A percentile compares a stretch with the other conserved stretches of the same genome.
Conservation (phyloP, 2,329 filamentous ascomycete species). For the Didymosphaeria variabile region DNA sequence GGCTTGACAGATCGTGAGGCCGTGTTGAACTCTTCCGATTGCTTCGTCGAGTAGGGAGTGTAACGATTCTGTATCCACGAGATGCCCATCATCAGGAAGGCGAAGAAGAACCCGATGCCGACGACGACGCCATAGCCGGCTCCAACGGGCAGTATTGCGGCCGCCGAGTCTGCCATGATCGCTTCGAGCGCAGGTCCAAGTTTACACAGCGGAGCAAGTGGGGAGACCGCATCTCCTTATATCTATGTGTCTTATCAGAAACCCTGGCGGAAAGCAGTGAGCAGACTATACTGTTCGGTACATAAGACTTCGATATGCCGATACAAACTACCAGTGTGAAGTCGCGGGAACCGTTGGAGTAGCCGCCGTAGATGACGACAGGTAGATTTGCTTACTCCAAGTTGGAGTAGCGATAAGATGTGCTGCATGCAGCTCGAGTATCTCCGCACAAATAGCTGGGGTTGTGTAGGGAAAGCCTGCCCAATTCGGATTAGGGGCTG, state of each 20-base stretch:
- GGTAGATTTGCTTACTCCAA: background rate
- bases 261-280: background rate
- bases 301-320: background rate
- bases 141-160: constrained; percentile 43
- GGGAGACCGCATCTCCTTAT: background rate
- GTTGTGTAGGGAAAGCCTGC: background rate
- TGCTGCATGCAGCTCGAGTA: background rate
- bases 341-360: background rate
- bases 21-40: constrained; percentile 60
- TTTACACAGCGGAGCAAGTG: background rate
- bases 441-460: background rate
- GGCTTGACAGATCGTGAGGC: constrained; percentile 56
- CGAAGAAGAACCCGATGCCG: constrained; percentile 57
- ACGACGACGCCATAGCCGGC: constrained; percentile 61
- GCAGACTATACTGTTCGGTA: background rate
- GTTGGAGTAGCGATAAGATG: background rate
- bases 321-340: background rate
- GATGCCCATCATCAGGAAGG: constrained; percentile 46
- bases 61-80: constrained; percentile 50
- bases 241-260: background rate
- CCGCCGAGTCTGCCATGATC: constrained; percentile 29
- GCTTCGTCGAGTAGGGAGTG: constrained; percentile 51
- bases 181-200: background rate
- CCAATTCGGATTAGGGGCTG: background rate
- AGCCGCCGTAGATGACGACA: background rate